Evolutionary conservation across 2,329 filamentous ascomycete genomes (phyloP).

Genomic region (Colletotrichum sp.): DNA sequence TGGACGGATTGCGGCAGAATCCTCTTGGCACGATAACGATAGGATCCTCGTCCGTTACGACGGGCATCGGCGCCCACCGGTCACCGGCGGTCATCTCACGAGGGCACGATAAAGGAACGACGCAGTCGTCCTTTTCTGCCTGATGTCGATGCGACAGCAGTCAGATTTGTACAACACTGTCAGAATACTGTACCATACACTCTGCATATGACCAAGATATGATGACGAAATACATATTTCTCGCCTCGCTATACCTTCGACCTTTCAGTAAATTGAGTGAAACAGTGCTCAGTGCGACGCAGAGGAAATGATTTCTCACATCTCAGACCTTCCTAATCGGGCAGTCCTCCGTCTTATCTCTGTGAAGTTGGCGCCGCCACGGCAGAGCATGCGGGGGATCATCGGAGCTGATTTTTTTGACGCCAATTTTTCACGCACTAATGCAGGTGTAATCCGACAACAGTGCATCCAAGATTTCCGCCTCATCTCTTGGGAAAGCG

Average conservation of each 20-base stretch:
- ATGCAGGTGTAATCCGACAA: slow-evolving; percentile 16
- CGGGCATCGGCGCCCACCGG: slow-evolving; percentile 8
- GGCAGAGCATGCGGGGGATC: slow-evolving; percentile 1
- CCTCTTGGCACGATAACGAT: background rate
- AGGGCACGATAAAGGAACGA: background rate
- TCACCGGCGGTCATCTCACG: background rate
- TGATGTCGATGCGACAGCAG: background rate
- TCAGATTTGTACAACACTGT: background rate
- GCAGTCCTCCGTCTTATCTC: slow-evolving; percentile 9
- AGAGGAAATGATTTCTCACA: background rate
- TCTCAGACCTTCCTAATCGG: slow-evolving; percentile 9
- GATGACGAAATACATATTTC: background rate
- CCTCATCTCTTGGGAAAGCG: background rate
- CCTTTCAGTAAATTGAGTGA: background rate
- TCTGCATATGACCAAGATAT: background rate
- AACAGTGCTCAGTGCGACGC: background rate
- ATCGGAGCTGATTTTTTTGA: background rate
- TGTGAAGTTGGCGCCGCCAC: background rate
- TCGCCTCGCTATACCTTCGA: background rate
- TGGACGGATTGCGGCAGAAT: background rate
- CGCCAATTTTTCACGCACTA: background rate
- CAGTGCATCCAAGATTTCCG: background rate
- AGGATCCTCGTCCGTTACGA: background rate
- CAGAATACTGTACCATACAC: background rate
- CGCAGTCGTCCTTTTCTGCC: background rate